Evolutionary conservation across 371 early-diverging fungal genomes (phyloP).

Genomic region (Zopfochytrium polystomum): DNA sequence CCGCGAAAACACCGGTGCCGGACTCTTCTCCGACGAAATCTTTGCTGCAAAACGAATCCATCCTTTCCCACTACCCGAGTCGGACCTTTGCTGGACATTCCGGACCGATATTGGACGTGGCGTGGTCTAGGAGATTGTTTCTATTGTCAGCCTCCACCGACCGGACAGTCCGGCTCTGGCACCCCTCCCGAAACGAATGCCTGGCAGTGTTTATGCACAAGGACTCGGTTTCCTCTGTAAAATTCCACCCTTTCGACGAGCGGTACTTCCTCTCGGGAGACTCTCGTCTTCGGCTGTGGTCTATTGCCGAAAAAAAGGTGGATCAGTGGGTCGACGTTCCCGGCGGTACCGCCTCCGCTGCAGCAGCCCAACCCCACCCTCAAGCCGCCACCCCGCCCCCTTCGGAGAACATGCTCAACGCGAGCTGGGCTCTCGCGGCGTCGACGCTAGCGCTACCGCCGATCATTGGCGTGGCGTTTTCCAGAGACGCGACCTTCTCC

Average conservation of each 20-base stretch:
- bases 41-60: neutral
- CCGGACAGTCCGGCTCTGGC: constrained; percentile 83
- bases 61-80: constrained; percentile 67
- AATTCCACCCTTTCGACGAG: constrained; percentile 83
- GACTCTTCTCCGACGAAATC: neutral
- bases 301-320: constrained; percentile 74
- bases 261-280: constrained; percentile 78
- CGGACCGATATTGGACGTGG: constrained; percentile 69
- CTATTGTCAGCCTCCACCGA: constrained; percentile 81
- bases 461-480: constrained; percentile 78
- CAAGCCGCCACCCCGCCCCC: neutral
- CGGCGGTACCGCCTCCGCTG: constrained; percentile 12
- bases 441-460: neutral
- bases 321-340: constrained; percentile 69
- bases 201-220: constrained; percentile 73
- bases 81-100: constrained; percentile 68
- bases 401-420: neutral
- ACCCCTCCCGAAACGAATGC: constrained; percentile 65
- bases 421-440: neutral
- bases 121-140: constrained; percentile 84
- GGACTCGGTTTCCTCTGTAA: constrained; percentile 74
- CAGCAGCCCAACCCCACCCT: neutral
- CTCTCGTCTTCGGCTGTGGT: constrained; percentile 77
- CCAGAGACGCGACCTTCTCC: constrained; percentile 62
- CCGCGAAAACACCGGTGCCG: neutral